A percentile compares a stretch with the other conserved stretches of the same genome.
phyloP scores from a whole-genome alignment of 2,329 filamentous ascomycete genomes.

The Fusarium clavum region DNA sequence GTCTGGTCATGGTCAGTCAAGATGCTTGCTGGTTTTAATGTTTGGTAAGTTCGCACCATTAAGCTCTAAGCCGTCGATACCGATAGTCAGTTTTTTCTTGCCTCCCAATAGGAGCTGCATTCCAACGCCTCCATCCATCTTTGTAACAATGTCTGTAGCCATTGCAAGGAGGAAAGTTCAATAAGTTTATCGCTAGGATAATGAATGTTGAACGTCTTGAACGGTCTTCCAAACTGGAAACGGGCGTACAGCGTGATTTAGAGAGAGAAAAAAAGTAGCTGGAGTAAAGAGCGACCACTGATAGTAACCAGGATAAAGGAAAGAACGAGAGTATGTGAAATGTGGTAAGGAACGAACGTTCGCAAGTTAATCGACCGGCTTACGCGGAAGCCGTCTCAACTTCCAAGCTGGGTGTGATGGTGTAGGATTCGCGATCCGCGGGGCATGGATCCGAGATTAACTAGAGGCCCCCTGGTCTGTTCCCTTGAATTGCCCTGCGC shows the following conservation, averaged over 20 bases:
- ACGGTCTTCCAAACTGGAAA: constrained; percentile 7
- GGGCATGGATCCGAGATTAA: constrained; percentile 39
- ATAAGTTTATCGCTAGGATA: background rate
- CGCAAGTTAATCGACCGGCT: constrained; percentile 18
- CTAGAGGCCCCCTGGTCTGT: constrained; percentile 15
- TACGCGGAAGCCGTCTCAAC: constrained; percentile 27
- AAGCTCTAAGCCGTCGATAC: constrained; percentile 48
- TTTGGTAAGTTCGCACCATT: constrained; percentile 49
- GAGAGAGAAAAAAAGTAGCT: background rate
- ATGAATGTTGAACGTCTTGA: background rate
- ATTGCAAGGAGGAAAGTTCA: background rate
- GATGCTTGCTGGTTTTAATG: background rate
- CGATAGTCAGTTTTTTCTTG: constrained; percentile 50
- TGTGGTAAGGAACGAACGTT: constrained; percentile 10
- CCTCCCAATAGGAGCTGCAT: constrained; percentile 48
- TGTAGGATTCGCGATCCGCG: constrained; percentile 30
- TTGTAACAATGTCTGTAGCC: constrained; percentile 21
- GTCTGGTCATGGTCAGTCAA: constrained; percentile 39
- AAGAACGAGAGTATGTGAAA: background rate
- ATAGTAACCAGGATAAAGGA: background rate
- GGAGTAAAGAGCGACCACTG: constrained; percentile 13
- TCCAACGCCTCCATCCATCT: constrained; percentile 43
- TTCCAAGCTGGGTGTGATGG: background rate
- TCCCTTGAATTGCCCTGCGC: constrained; percentile 5
- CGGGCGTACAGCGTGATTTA: background rate